Percentiles rank a stretch among this genome's conserved stretches.
phyloP scores from a whole-genome alignment of 169 alveolate genomes.

The Condylostoma magnum region DNA sequence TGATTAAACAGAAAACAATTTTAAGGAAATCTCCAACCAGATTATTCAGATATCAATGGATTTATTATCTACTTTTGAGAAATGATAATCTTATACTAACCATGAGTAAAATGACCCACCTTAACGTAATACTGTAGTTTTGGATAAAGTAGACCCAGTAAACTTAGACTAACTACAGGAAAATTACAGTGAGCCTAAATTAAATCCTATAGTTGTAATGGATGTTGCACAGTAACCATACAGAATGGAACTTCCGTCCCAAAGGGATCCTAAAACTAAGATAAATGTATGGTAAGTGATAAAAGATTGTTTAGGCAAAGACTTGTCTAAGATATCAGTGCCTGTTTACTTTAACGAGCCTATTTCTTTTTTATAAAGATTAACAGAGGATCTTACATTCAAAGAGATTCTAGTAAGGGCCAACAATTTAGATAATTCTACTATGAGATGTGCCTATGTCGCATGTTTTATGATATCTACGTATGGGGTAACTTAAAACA shows the following conservation, averaged over 20 bases:
- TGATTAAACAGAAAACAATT: no score
- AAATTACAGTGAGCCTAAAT: no score
- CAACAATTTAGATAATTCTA: constrained; percentile 46
- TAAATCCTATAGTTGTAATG: no score
- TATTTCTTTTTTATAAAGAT: constrained; percentile 90
- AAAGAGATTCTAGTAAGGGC: constrained; percentile 79
- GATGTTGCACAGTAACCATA: background rate
- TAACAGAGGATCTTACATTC: constrained; percentile 93
- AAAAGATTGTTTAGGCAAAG: constrained; percentile 96
- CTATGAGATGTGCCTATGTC: constrained; percentile 83
- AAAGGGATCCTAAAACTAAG: constrained; percentile 51
- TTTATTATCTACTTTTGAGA: no score
- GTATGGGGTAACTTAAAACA: constrained; percentile 81
- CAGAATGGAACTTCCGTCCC: constrained; percentile 43
- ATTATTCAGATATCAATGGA: no score
- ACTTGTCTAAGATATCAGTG: constrained; percentile 92
- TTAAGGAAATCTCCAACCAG: no score
- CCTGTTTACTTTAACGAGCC: constrained; percentile 98
- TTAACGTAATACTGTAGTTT: no score
- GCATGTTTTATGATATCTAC: constrained; percentile 88
- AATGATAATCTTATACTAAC: no score
- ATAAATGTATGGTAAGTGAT: constrained; percentile 88
- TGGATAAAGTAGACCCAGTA: no score
- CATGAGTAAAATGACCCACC: no score
- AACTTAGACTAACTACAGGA: no score